Conservation (phyloP, 306 rosid species). For the Ormosia semicastrata region DNA sequence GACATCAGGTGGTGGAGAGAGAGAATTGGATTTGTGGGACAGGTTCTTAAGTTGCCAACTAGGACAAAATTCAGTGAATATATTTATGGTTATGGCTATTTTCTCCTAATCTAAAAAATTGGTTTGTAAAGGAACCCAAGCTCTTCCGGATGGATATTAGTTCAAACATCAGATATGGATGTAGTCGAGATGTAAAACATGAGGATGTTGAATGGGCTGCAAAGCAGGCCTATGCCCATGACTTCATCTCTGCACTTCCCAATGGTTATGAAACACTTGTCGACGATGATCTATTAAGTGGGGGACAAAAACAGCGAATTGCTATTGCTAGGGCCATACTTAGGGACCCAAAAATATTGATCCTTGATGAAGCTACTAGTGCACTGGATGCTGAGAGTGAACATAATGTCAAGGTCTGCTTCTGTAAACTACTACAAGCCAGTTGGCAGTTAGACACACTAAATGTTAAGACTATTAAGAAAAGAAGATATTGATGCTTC, state of each 20-base stretch:
- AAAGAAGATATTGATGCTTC: conserved; percentile 26
- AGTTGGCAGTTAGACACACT: background rate
- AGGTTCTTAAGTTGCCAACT: conserved; percentile 51
- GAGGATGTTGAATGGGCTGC: conserved; percentile 95
- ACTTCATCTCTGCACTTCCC: conserved; percentile 79
- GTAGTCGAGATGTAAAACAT: conserved; percentile 56
- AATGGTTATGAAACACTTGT: conserved; percentile 83
- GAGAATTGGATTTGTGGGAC: conserved; percentile 90
- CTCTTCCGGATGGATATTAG: conserved; percentile 86
- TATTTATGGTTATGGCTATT: background rate
- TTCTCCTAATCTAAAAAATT: conserved; percentile 13
- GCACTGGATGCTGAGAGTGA: conserved; percentile 98
- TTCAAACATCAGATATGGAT: conserved; percentile 92
- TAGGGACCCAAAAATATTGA: conserved; percentile 87
- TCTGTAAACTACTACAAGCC: background rate
- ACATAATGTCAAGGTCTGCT: conserved; percentile 77
- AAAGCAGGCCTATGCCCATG: conserved; percentile 91
- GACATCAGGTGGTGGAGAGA: conserved; percentile 94
- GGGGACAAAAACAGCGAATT: conserved; percentile 95
- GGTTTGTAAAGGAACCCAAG: conserved; percentile 73
- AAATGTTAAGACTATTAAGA: background rate
- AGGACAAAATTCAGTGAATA: conserved; percentile 10
- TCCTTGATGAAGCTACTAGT: conserved; percentile 98
- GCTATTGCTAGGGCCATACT: conserved; percentile 95
- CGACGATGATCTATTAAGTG: conserved; percentile 92